These are phyloP conservation scores for Agroathelia rolfsii DNA, from an alignment of 1,284 basidiomycete genomes.

Conservation along the genomic window DNA sequence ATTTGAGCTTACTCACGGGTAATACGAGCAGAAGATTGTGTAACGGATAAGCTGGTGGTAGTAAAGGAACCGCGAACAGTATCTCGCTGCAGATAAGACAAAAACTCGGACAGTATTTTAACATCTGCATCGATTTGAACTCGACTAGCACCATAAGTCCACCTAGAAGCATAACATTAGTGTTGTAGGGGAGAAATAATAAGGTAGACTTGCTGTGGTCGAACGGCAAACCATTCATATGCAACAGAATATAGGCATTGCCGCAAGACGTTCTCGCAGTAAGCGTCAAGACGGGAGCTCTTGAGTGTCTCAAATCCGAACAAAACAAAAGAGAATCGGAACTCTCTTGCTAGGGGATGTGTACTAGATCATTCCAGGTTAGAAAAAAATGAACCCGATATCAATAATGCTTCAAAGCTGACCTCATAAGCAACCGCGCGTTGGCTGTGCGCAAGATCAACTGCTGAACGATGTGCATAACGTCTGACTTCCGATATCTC, in stretches of 20 bases:
- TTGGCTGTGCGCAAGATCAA: conserved; percentile 72
- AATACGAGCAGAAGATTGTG: conserved; percentile 34
- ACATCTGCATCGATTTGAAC: conserved; percentile 86
- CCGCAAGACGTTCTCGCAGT: conserved; percentile 74
- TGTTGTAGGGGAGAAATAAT: conserved; percentile 2
- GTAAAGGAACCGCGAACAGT: conserved; percentile 51
- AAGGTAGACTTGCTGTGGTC: conserved; percentile 61
- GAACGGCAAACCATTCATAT: conserved; percentile 87
- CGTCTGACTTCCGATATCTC: conserved; percentile 75
- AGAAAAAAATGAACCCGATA: conserved; percentile 1
- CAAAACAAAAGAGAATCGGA: conserved; percentile 80
- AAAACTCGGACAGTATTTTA: conserved; percentile 78
- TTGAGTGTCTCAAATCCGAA: conserved; percentile 92
- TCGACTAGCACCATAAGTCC: conserved; percentile 90
- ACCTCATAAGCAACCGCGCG: conserved; percentile 71
- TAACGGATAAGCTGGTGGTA: conserved; percentile 61
- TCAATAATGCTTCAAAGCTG: no score
- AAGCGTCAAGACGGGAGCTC: conserved; percentile 78
- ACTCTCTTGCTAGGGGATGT: conserved; percentile 85
- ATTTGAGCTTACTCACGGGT: conserved; percentile 39
- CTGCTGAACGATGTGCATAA: conserved; percentile 81
- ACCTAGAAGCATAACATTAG: conserved; percentile 36
- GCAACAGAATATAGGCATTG: conserved; percentile 73
- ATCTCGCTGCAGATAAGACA: conserved; percentile 70
- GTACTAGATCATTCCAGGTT: conserved; percentile 49